Evolutionary conservation across 345 rosid genomes (phyloP).

Genomic region (Eucalyptus regnans): DNA sequence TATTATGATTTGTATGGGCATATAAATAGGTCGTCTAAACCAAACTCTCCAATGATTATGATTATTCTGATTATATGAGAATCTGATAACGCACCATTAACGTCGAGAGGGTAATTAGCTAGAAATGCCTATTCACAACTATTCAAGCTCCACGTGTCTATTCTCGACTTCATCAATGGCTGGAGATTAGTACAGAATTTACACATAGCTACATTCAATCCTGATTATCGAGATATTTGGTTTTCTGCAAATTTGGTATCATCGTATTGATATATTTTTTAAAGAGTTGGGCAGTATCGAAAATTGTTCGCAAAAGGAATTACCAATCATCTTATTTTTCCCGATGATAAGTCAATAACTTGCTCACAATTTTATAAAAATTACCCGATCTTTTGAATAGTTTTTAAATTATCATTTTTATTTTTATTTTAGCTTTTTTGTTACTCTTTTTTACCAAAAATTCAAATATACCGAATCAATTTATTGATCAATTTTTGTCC

Average conservation of each 20-base stretch:
- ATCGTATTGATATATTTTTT: background rate
- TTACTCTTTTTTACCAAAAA: background rate
- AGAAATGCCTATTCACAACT: no score
- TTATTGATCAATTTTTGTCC: fast-evolving
- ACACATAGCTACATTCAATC: no score
- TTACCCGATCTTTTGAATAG: background rate
- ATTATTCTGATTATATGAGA: no score
- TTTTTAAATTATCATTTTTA: background rate
- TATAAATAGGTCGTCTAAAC: no score
- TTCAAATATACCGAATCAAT: background rate
- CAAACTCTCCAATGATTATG: no score
- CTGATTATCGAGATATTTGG: no score
- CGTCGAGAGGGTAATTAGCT: fast-evolving
- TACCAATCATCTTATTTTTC: background rate
- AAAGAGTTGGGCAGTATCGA: background rate
- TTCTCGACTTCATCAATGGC: fast-evolving
- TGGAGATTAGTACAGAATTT: fast-evolving
- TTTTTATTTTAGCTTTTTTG: background rate
- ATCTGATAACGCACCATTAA: fast-evolving
- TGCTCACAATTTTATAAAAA: background rate
- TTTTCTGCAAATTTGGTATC: fast-evolving
- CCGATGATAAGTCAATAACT: fast-evolving
- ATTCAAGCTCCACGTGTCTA: no score
- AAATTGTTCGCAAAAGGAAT: background rate
- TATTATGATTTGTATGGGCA: no score